These are phyloP conservation scores for Teunomyces kruisii DNA, from an alignment of 805 yeast species.

Conservation along the genomic window DNA sequence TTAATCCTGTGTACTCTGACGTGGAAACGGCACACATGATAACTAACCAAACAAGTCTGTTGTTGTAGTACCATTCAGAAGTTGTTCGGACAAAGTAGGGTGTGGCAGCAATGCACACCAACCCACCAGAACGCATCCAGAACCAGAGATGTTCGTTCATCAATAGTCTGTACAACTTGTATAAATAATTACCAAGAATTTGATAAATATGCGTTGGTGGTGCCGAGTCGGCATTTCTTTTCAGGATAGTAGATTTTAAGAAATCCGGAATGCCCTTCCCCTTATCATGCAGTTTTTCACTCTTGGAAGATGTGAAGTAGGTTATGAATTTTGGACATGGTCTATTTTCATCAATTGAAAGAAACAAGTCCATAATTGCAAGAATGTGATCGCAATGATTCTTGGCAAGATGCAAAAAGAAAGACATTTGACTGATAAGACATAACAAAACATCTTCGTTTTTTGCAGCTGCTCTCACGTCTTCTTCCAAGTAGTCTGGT, in stretches of 20 bases:
- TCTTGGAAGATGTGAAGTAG: constrained; percentile 13
- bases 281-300: not conserved
- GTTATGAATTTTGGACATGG: constrained; percentile 20
- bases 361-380: constrained; percentile 17
- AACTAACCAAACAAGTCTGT: constrained; percentile 30
- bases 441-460: constrained; percentile 26
- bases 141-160: constrained; percentile 26
- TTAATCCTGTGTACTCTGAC: constrained; percentile 30
- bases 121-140: constrained; percentile 26
- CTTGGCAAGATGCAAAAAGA: constrained; percentile 20
- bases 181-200: constrained; percentile 16
- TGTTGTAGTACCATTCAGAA: constrained; percentile 26
- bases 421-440: constrained; percentile 23
- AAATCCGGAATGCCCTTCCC: constrained; percentile 6
- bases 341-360: constrained; percentile 19
- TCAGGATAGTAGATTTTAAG: constrained; percentile 11
- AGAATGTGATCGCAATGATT: constrained; percentile 14
- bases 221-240: constrained; percentile 29
- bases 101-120: constrained; percentile 21
- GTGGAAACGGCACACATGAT: constrained; percentile 32
- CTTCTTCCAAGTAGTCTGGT: constrained; percentile 4
- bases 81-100: constrained; percentile 29
- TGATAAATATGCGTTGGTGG: constrained; percentile 25
- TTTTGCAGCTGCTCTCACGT: constrained; percentile 7
- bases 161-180: constrained; percentile 16